Conservation (phyloP, 2,329 filamentous ascomycete species). For the Penicillium aurantiogriseum region DNA sequence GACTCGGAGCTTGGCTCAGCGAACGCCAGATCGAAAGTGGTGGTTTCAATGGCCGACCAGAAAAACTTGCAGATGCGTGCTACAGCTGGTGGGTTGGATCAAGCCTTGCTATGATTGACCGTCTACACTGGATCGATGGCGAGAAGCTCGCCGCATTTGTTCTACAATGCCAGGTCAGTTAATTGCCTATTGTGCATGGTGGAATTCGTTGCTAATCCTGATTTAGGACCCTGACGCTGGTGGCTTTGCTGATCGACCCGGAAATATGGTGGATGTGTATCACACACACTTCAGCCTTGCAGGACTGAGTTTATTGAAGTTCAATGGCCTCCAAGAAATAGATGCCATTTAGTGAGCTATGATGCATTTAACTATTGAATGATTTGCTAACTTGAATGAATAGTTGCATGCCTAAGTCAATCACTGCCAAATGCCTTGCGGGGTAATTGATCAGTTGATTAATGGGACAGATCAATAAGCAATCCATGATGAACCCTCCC, state of each 20-base stretch:
- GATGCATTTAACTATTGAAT: neutral
- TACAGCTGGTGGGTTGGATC: constrained; percentile 99
- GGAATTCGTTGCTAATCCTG: constrained; percentile 14
- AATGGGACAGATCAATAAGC: neutral
- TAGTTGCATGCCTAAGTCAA: constrained; percentile 69
- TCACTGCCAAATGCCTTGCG: constrained; percentile 59
- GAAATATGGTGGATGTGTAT: constrained; percentile 95
- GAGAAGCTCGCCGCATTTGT: constrained; percentile 79
- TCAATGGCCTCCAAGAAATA: constrained; percentile 72
- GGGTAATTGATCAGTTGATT: constrained; percentile 29
- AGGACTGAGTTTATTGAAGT: constrained; percentile 79
- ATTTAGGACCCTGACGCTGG: constrained; percentile 70
- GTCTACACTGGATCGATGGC: constrained; percentile 89
- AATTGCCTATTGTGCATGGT: neutral
- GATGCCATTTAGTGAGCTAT: constrained; percentile 77
- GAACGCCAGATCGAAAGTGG: constrained; percentile 86
- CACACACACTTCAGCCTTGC: constrained; percentile 89
- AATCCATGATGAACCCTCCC: constrained; percentile 48
- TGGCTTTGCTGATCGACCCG: constrained; percentile 85
- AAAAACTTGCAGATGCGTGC: constrained; percentile 95
- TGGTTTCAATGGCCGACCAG: constrained; percentile 88
- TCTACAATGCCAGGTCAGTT: constrained; percentile 69
- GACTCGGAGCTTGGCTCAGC: constrained; percentile 84
- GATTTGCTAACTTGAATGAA: constrained; percentile 17
- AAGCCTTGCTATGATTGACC: constrained; percentile 83